phyloP scores from a whole-genome alignment of 768 basidiomycete genomes.

The Sporobolomyces roseus region DNA sequence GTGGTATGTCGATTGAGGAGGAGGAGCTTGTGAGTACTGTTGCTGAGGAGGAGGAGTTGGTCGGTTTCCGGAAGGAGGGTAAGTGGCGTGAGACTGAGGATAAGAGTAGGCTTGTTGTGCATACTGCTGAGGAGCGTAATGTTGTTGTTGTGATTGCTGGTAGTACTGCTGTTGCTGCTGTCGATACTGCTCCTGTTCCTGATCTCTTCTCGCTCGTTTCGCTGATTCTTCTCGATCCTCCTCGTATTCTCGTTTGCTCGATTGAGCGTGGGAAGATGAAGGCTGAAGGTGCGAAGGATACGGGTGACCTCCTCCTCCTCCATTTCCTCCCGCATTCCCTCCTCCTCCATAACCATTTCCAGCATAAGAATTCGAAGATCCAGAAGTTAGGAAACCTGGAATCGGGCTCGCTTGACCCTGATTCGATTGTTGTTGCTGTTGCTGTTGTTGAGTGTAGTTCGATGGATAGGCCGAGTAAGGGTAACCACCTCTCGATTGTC shows the following conservation, averaged over 20 bases:
- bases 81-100: background rate
- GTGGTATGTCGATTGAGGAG: background rate
- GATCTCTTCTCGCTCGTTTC: slow-evolving; percentile 21
- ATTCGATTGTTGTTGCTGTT: background rate
- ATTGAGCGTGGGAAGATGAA: background rate
- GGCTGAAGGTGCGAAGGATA: background rate
- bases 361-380: background rate
- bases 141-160: slow-evolving; percentile 5
- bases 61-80: background rate
- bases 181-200: background rate
- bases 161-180: slow-evolving; percentile 4
- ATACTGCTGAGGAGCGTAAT: background rate
- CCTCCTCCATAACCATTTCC: slow-evolving; percentile 2
- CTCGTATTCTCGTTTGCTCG: slow-evolving; percentile 26
- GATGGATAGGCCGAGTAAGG: background rate
- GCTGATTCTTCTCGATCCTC: slow-evolving; percentile 1
- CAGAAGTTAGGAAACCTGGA: background rate
- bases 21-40: slow-evolving; percentile 7
- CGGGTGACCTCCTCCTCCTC: background rate
- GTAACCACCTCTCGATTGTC: background rate
- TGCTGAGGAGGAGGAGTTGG: background rate
- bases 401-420: background rate
- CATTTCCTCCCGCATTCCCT: background rate
- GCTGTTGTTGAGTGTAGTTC: background rate
- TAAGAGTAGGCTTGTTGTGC: background rate